Base-by-base conservation (phyloP, 2,329 filamentous ascomycete genomes). In the Periglandula ipomoeae region DNA sequence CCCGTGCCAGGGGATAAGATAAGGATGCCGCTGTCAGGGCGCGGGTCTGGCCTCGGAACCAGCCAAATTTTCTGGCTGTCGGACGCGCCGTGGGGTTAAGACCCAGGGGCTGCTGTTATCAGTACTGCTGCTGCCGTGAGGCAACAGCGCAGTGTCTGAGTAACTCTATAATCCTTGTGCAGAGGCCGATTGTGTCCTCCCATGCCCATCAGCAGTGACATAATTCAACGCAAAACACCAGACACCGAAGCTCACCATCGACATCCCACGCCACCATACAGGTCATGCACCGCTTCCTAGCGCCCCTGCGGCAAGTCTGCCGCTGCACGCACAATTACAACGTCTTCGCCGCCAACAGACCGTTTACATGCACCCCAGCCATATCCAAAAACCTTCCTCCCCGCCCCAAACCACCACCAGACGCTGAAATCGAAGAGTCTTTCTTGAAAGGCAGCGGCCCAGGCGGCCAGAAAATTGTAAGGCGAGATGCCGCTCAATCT, bases 391-490 rank as follows among this genome's bases (percentile, higher is more conserved):
- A 85, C 50, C 64, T 94, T 60, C 90, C 91, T 1, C 84, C 89
- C 5, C 82, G 89, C 4, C 84, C 85, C 13, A 78, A 74, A 52
- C 76, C 82, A 11, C 79, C 93, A 19, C 76, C 82, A 11, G 89
- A 95, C 56, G 71, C 75, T 17, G 89, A 96, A 46, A 81, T 97
- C 56, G 82, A 84, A 49, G 87, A 96, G 61, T 78, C 76, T 38
- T 97, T 94, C 68, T 75, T 98, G 52, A 95, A 93, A 64, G 93
- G 93, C 58, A 87, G 81, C 57, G 93, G 93, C 1, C 91, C 93
- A 0, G 93, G 93, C 22, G 93, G 93, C 0, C 93, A 98, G 64
- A 96, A 96, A 65, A 97, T 97, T 70, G 85, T 89, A 68, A 24
- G 37, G 39, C 47, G 71, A 15, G 27, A 17, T n/a, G n/a, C n/a